Evolutionary conservation across 2,329 filamentous ascomycete genomes (phyloP).

Genomic region (Arachnomyces sp.): DNA sequence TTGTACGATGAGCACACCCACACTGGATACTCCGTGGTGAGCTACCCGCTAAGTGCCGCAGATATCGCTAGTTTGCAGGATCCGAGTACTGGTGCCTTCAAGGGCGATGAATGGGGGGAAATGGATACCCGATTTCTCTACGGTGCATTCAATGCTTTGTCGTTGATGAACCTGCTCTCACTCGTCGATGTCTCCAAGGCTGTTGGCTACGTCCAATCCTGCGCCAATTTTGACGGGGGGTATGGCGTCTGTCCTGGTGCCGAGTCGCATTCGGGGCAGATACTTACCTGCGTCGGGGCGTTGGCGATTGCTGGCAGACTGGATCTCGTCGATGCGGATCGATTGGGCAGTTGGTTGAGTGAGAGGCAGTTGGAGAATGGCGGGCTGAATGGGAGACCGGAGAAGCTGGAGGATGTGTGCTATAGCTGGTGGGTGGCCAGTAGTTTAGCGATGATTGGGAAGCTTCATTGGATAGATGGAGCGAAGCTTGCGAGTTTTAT

Average conservation of each 20-base stretch:
- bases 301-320: slow-evolving; percentile 74
- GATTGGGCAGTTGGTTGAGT: slow-evolving; percentile 80
- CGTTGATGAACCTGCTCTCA: slow-evolving; percentile 65
- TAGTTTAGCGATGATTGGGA: slow-evolving; percentile 79
- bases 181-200: slow-evolving; percentile 73
- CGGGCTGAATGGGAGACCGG: slow-evolving; percentile 85
- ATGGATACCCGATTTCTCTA: slow-evolving; percentile 93
- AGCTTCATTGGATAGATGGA: slow-evolving; percentile 87
- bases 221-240: slow-evolving; percentile 88
- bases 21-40: background rate
- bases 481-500: slow-evolving; percentile 74
- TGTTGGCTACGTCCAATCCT: slow-evolving; percentile 68
- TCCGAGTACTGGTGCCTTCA: slow-evolving; percentile 71
- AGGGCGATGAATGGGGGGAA: slow-evolving; percentile 94
- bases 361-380: slow-evolving; percentile 83
- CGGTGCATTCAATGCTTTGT: slow-evolving; percentile 79
- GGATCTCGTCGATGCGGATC: slow-evolving; percentile 73
- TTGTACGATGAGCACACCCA: slow-evolving; percentile 50
- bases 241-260: slow-evolving; percentile 85
- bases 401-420: slow-evolving; percentile 94
- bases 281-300: slow-evolving; percentile 87
- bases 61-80: slow-evolving; percentile 80
- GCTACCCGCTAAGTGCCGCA: slow-evolving; percentile 24
- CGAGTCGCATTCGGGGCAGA: slow-evolving; percentile 90
- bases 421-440: slow-evolving; percentile 99